Evolutionary conservation across 805 yeast genomes (phyloP), one percentile per base, ranked within the genome.

Genomic region (Komagataella pastoris): DNA sequence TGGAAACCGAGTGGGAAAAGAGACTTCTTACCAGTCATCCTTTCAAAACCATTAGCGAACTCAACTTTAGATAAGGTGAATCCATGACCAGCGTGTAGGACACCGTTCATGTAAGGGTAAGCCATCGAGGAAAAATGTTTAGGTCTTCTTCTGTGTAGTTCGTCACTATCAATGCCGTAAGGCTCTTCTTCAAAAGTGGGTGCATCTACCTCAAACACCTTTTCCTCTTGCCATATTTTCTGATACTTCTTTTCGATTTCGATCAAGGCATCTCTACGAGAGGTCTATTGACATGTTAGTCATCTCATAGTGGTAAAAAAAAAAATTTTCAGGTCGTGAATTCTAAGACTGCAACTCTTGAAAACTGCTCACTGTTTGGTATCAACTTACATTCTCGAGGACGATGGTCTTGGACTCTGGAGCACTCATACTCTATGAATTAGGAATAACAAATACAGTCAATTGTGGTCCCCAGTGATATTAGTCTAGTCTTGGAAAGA

Each of bases 31-130:
- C 97, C 98, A 63, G 77, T 77, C 91, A 93, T 85, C 71, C 97
- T 82, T 73, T 93, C 96, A 64, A 85, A 93, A 52, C 98, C 98
- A 52, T 86, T 75, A 48, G 90, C 83, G 65, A 84, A 93, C 68
- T 93, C 99, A 50, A 81, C 91, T 71, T 93, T 93, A 51, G 97
- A 88, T 56, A 91, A 74, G 44, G 98, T 93, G 74, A 91, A 93
- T 59, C 89, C 81, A 68, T 93, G 99, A 54, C 99, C 99, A 49
- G 96, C 97, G 60, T 93, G 99, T 58, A 93, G 75, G 50, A 87
- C 93, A 74, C 99, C 99, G 69, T 93, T 93, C 97, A 91, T 91
- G 70, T 93, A 93, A 47, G 99, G 99, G 64, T 88, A 93, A 8
- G 99, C 98, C 97, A 93, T 90, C 49, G 96, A 83, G 21, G 88